Evolutionary conservation across 106 monocot genomes (phyloP), one percentile per base, ranked within the genome.

Genomic region (Gastrodia elata): DNA sequence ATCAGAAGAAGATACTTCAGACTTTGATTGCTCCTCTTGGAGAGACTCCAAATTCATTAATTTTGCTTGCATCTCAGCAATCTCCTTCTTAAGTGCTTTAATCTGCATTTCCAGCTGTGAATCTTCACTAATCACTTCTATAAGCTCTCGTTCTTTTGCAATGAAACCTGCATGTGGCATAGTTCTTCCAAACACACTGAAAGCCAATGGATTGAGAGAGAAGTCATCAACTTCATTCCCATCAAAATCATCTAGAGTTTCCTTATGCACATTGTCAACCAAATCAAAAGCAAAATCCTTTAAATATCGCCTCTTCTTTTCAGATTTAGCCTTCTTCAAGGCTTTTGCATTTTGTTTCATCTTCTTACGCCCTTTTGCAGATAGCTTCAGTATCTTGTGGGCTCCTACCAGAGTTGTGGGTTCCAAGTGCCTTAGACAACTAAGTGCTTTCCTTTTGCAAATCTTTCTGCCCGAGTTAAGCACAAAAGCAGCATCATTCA

Each of bases 101-200:
- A 81, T 76, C 42, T 81, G 65, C 71, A 71, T 70, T 49, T 75
- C 80, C 32, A 71, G 36, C 34, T 73, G 65, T 49, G 33, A 49
- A 74, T 52, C 74, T 68, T 79, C 56, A 15, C 61, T 26, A 69
- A 69, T 69, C 38, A 69, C 22, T 39, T 22, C 6, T 69, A 35
- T 25, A 40, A 40, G 5, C 26, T 39, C 69, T 69, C 55, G n/a
- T 14, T 67, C 18, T 52, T 22, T 49, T 52, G 30, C 27, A 67
- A 36, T 40, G 39, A 36, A 40, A 40, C 39, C 26, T 38, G 20
- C 6, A 33, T 35, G 28, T 2, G 20, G 27, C 44, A 43, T 22
- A 70, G 28, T 25, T 67, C 27, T 37, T n/a, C 36, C 67, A 37
- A 67, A 67, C 15, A 36, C 33, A 14, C 34, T 14, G 26, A 34